Percentiles rank a stretch among this genome's conserved stretches.
Evolutionary conservation across 2,329 filamentous ascomycete species (phyloP).

Genomic region (Apiospora pterosperma): DNA sequence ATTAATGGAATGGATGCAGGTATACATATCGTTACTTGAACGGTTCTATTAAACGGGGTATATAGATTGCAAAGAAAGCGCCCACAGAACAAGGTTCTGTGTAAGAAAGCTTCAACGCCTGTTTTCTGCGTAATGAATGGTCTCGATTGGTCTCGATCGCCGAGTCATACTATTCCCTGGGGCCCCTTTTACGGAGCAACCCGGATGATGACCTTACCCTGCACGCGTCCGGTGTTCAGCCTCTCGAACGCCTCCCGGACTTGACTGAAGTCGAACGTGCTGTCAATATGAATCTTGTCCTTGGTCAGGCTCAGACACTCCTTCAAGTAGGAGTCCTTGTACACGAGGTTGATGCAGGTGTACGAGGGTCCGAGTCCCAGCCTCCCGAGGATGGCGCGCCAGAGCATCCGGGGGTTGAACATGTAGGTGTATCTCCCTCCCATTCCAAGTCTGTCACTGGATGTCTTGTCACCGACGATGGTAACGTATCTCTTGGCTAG

Average conservation of each 20-base stretch:
- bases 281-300: slow-evolving; percentile 7
- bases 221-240: slow-evolving; percentile 6
- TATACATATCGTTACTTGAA: too few species aligned
- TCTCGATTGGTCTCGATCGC: too few species aligned
- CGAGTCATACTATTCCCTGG: too few species aligned
- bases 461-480: slow-evolving; percentile 6
- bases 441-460: background rate
- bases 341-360: background rate
- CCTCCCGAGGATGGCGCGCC: background rate
- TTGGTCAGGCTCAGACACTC: background rate
- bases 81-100: too few species aligned
- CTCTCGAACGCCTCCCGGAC: slow-evolving; percentile 10
- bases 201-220: slow-evolving; percentile 8
- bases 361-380: slow-evolving; percentile 4
- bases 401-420: background rate
- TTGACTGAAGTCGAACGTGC: slow-evolving; percentile 5
- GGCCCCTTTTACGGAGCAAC: too few species aligned
- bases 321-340: background rate
- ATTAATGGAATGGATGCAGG: too few species aligned
- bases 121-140: too few species aligned
- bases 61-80: too few species aligned
- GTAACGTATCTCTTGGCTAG: background rate
- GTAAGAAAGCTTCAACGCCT: too few species aligned
- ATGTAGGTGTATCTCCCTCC: background rate
- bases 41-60: too few species aligned